Evolutionary conservation across 2,329 filamentous ascomycete species (phyloP).

Genomic region (Cryphonectria japonica): DNA sequence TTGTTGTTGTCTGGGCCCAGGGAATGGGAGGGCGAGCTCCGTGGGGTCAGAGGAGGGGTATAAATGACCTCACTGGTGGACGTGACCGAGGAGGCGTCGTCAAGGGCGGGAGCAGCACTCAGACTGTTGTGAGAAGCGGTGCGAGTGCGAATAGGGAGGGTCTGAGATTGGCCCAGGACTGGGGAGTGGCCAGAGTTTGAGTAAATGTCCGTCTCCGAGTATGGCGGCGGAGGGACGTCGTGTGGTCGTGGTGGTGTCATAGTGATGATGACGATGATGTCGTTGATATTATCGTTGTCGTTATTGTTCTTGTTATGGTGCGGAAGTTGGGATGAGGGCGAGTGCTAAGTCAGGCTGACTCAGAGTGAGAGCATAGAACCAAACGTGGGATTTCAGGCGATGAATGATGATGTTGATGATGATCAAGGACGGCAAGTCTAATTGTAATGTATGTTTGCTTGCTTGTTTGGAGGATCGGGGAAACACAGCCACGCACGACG

Average conservation of each 20-base stretch:
- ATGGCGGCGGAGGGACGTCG: slow-evolving; percentile 57
- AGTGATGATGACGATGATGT: slow-evolving; percentile 2
- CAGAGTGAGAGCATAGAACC: neutral
- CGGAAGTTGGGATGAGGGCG: neutral
- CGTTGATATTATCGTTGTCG: slow-evolving; percentile 25
- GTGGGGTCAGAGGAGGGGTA: slow-evolving; percentile 56
- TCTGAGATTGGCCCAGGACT: slow-evolving; percentile 30
- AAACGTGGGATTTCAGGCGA: neutral
- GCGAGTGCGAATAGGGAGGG: slow-evolving; percentile 36
- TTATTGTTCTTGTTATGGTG: neutral
- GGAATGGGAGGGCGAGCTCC: slow-evolving; percentile 34
- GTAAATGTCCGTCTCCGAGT: slow-evolving; percentile 61
- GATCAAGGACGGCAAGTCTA: neutral
- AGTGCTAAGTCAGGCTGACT: too few species aligned
- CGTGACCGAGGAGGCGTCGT: slow-evolving; percentile 42
- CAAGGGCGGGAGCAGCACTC: slow-evolving; percentile 40
- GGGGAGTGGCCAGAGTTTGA: slow-evolving; percentile 41
- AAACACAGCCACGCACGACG: neutral
- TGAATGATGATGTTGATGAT: neutral
- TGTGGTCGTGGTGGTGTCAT: slow-evolving; percentile 39
- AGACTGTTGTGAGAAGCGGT: slow-evolving; percentile 33
- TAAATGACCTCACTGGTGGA: slow-evolving; percentile 52
- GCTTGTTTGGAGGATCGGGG: neutral
- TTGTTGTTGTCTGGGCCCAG: neutral
- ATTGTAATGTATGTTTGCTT: neutral